Evolutionary conservation across 2,329 filamentous ascomycete species (phyloP), one percentile per base, ranked within the genome.

Genomic region (Calonectria pteridis): DNA sequence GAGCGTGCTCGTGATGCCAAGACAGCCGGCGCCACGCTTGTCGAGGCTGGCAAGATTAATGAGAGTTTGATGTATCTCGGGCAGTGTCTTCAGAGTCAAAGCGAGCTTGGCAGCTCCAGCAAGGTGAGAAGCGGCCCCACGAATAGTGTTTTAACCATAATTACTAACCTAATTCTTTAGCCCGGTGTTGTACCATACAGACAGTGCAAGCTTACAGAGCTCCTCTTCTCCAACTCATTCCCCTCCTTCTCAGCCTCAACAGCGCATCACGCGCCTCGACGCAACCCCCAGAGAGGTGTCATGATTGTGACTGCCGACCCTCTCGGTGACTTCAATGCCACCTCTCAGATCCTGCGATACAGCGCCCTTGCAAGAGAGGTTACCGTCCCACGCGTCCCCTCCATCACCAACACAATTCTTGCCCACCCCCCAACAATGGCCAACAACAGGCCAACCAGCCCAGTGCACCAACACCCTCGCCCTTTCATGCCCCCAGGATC

Each of bases 221-320:
- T 97, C 9, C 87, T 97, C 13, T 96, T 97, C 83, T 95, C 94
- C n/a, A 96, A 96, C 82, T 98, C 91, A 26, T 98, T 93, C 87
- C 95, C 89, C 75, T 94, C 93, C 0, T 84, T 87, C 46, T 86
- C 89, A 71, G 82, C 86, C 7, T 77, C 83, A 1, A 79, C 84
- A 20, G 82, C 86, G 68, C 73, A 82, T 2, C 73, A 87, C 77
- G 71, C 77, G 18, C 81, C 84, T 14, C 87, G 89, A 18, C 91
- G 93, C 20, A 91, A 92, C 75, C 94, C 95, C 0, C 97, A 98
- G 82, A 96, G 94, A 80, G 96, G 93, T 1, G 92, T 98, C 79
- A 98, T 99, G 96, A 94, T 99, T 71, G 96, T 98, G 20, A 98
- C 96, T 0, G 97, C 96, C 4, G 96, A 99, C 81, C 95, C 97